Percentiles rank a stretch among this genome's conserved stretches.
These are phyloP conservation scores for Suillus fuscotomentosus DNA, from an alignment of 768 basidiomycete species.

Conservation along the genomic window DNA sequence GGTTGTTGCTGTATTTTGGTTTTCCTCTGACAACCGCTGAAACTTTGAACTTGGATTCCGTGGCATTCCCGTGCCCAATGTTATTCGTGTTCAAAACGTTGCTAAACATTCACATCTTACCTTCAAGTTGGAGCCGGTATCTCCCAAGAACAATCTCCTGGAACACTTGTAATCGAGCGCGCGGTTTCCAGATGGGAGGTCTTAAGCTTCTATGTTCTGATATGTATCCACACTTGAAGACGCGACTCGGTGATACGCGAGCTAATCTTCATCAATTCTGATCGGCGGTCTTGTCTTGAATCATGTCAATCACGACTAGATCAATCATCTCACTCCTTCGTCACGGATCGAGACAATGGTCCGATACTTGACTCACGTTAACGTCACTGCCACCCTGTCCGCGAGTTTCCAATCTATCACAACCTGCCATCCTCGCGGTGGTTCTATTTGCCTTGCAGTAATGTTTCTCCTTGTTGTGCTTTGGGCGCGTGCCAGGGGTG, in stretches of 20 bases:
- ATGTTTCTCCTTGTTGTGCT: not conserved
- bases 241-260: not conserved
- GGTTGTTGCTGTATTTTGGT: conserved; percentile 6
- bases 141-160: not conserved
- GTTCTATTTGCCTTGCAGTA: not conserved
- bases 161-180: too few species aligned
- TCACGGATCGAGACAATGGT: not conserved
- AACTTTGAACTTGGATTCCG: not conserved
- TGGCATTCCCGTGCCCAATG: not conserved
- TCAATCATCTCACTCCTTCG: not conserved
- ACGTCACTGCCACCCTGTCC: not conserved
- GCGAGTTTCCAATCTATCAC: not conserved
- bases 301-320: not conserved
- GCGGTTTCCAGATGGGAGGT: too few species aligned
- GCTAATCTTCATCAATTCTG: not conserved
- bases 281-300: not conserved
- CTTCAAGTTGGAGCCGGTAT: too few species aligned
- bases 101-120: not conserved
- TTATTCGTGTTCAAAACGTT: not conserved
- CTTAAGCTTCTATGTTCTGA: too few species aligned
- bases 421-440: not conserved
- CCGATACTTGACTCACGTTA: not conserved
- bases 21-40: not conserved
- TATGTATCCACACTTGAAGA: not conserved
- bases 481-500: not conserved